Percentiles rank a stretch among this genome's conserved stretches.
Conservation (phyloP, 176 grass and related monocot species). For the Chrysopogon serrulatus region DNA sequence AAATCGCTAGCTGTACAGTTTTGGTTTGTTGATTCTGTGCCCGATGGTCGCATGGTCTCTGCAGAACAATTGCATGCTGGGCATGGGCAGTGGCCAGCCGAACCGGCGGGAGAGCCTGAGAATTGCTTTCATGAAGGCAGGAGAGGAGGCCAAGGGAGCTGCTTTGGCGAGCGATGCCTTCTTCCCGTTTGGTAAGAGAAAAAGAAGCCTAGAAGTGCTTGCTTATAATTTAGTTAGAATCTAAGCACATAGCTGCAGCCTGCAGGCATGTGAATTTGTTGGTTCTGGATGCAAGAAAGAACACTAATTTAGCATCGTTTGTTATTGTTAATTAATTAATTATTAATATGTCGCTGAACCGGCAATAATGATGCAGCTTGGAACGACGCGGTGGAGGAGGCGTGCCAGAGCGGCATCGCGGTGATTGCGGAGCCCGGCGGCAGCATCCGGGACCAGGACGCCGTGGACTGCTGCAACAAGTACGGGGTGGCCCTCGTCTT, state of each 20-base stretch:
- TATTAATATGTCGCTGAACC: background rate
- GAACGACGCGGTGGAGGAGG: slow-evolving; percentile 97
- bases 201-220: background rate
- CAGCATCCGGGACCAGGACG: slow-evolving; percentile 75
- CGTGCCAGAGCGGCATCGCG: slow-evolving; percentile 58
- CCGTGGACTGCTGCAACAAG: slow-evolving; percentile 85
- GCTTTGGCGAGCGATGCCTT: slow-evolving; percentile 91
- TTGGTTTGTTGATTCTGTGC: background rate
- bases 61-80: slow-evolving; percentile 91
- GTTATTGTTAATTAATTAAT: background rate
- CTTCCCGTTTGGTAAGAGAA: slow-evolving; percentile 81
- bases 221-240: background rate
- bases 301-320: background rate
- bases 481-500: slow-evolving; percentile 85
- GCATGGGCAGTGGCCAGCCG: slow-evolving; percentile 94
- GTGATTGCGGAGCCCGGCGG: slow-evolving; percentile 79
- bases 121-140: slow-evolving; percentile 88
- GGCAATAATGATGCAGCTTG: slow-evolving; percentile 39
- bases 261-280: background rate
- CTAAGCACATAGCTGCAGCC: no score
- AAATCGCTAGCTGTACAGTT: background rate
- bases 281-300: background rate
- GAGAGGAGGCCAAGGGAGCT: slow-evolving; percentile 78
- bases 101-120: slow-evolving; percentile 78
- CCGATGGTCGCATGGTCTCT: background rate